These are phyloP conservation scores for Excoecaria agallocha DNA, from an alignment of 345 rosid genomes.

Conservation along the genomic window DNA sequence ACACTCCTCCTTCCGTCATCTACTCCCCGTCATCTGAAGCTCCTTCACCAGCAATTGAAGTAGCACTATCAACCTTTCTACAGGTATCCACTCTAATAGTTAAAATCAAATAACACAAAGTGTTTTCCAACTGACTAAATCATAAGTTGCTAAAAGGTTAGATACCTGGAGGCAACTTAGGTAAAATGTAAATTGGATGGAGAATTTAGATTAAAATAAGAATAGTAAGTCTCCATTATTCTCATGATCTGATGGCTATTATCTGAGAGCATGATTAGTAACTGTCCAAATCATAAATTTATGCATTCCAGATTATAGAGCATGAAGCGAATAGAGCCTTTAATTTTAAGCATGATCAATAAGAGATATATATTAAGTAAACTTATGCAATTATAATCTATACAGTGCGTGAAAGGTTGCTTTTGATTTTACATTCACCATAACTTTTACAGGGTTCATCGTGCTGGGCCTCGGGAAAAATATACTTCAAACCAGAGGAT, in stretches of 20 bases:
- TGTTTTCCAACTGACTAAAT: not conserved
- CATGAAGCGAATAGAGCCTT: not conserved
- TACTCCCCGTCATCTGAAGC: too few species aligned
- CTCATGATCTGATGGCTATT: too few species aligned
- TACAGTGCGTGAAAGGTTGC: not conserved
- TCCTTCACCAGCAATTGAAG: not conserved
- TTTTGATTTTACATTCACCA: not conserved
- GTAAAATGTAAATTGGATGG: not conserved
- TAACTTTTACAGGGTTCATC: conserved; percentile 62
- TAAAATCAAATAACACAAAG: not conserved
- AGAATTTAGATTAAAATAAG: not conserved
- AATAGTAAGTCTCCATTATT: not conserved
- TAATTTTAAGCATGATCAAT: not conserved
- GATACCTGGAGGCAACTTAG: not conserved
- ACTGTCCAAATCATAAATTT: not conserved
- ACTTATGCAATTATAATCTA: not conserved
- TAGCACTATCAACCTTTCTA: not conserved
- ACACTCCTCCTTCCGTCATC: too few species aligned
- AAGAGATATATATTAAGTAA: not conserved
- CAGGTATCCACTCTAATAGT: not conserved
- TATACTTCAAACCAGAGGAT: conserved; percentile 81
- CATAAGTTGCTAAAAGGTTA: not conserved
- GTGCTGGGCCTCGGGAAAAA: conserved; percentile 93
- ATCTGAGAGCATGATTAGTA: too few species aligned
- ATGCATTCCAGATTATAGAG: not conserved